Evolutionary conservation across 805 yeast genomes (phyloP).

Genomic region (Cyberlindnera suaveolens): DNA sequence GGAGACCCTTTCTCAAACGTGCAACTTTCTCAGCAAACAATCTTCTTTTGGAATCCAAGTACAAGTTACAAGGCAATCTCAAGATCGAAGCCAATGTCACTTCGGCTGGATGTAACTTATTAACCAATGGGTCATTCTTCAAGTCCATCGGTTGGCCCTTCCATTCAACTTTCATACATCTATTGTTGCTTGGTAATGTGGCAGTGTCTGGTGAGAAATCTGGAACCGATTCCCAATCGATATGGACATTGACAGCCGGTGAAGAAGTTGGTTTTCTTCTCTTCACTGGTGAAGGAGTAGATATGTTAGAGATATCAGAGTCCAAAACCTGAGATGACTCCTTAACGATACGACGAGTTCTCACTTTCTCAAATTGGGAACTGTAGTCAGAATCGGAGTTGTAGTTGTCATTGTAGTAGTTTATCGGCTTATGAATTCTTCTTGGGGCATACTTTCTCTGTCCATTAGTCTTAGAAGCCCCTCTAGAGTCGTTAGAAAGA

Average conservation of each 20-base stretch:
- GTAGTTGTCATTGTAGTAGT: slow-evolving; percentile 22
- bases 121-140: slow-evolving; percentile 63
- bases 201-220: slow-evolving; percentile 74
- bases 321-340: slow-evolving; percentile 27
- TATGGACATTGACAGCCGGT: slow-evolving; percentile 39
- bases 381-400: slow-evolving; percentile 28
- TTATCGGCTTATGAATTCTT: slow-evolving; percentile 13
- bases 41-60: slow-evolving; percentile 77
- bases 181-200: slow-evolving; percentile 61
- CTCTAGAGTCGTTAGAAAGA: slow-evolving; percentile 21
- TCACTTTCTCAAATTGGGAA: slow-evolving; percentile 40
- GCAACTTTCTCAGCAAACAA: slow-evolving; percentile 84
- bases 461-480: slow-evolving; percentile 3
- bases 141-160: slow-evolving; percentile 97
- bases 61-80: slow-evolving; percentile 81
- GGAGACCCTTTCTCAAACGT: slow-evolving; percentile 65
- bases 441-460: slow-evolving; percentile 22
- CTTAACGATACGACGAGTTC: slow-evolving; percentile 53
- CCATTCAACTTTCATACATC: slow-evolving; percentile 89
- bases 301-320: slow-evolving; percentile 21
- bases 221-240: slow-evolving; percentile 65
- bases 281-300: slow-evolving; percentile 29
- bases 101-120: slow-evolving; percentile 87
- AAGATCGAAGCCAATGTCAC: slow-evolving; percentile 78
- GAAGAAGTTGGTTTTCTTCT: slow-evolving; percentile 35